Base-by-base conservation (phyloP, 108 stramenopile genomes). In the Chaetoceros tenuissimus region DNA sequence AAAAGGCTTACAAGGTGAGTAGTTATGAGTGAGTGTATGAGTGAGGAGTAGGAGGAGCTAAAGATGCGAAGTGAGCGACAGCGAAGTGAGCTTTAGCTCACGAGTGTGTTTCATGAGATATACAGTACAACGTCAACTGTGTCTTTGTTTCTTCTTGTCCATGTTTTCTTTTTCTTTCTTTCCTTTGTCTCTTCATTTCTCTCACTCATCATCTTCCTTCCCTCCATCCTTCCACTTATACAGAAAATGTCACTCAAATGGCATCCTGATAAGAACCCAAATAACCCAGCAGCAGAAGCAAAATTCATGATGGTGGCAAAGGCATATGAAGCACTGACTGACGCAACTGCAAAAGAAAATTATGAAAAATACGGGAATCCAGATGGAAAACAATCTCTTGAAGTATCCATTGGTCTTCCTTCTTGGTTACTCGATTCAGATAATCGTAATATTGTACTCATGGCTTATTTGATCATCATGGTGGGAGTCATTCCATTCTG, bases 361-460 rank as follows among this genome's bases (percentile, higher is more conserved):
- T 99, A 82, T 62, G 96, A 98, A 75, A 87, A 96, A 68, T 96
- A 92, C 67, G 99, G 99, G 46, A 96, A 97, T 61, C 97, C 97
- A 22, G 97, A 98, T 65, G 97, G 97, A 44, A 97, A 97, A 78
- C 97, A 98, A 75, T 79, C 85, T 25, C 77, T 98, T 51, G 96
- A 92, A 54, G 95, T 98, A 24, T 85, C 82, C 55, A 97, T 98
- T 63, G 97, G 96, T 20, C 80, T 98, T 21, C 97, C 97, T 16
- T 77, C 89, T 46, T 96, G 90, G 67, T 80, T 98, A 56, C 61
- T 98, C 48, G 82, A 94, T 48, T 85, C 82, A 48, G 60, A 80
- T 60, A 89, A 97, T 68, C 89, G 93, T 51, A 95, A 95, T 69
- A 55, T 88, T 13, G 94, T 98, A 53, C 79, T 98, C 25, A 68